Evolutionary conservation across 139 green algal species (phyloP), one percentile per base, ranked within the genome.

Genomic region (Picochlorum sp.): DNA sequence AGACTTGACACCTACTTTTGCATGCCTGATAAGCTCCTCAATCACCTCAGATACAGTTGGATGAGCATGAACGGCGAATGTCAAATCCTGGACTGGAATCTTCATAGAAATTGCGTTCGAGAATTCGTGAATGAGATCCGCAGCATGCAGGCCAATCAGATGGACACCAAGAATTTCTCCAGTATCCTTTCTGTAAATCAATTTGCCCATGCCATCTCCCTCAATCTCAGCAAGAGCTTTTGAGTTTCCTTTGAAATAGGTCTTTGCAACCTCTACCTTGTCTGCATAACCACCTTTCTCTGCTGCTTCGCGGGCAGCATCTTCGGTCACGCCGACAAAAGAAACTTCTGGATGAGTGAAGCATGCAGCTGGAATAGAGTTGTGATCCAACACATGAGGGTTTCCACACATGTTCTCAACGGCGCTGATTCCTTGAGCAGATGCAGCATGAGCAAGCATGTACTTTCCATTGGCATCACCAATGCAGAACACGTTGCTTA

Each of bases 81-180:
- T 96, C 80, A 98, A 85, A 74, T 98, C 88, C 74, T 92, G 75
- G 20, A 97, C 83, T 2, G 76, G 92, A 77, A 95, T 84, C 11
- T 77, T 77, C 10, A 79, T 94, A 26, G 87, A 85, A 30, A 99
- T 89, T 49, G 94, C 94, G 73, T 98, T 98, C 52, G 90, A 97
- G 20, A 89, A 91, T 78, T 99, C 94, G 76, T 99, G 94, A 77
- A 99, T 98, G 60, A 98, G 88, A 75, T 99, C 94, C 16, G 94
- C 92, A 11, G 92, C 87, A 71, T 99, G 94, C 57, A 99, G 81
- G 31, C 94, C 94, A 60, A 96, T 85, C 77, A 96, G 92, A 80
- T 94, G 86, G 52, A 94, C 87, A 6, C 93, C 93, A 69, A 97
- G 78, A 71, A 98, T 98, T 78, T 98, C 92, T 9, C 91, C 91